Evolutionary conservation across 2,329 filamentous ascomycete species (phyloP).

Genomic region (Botryotinia calthae): DNA sequence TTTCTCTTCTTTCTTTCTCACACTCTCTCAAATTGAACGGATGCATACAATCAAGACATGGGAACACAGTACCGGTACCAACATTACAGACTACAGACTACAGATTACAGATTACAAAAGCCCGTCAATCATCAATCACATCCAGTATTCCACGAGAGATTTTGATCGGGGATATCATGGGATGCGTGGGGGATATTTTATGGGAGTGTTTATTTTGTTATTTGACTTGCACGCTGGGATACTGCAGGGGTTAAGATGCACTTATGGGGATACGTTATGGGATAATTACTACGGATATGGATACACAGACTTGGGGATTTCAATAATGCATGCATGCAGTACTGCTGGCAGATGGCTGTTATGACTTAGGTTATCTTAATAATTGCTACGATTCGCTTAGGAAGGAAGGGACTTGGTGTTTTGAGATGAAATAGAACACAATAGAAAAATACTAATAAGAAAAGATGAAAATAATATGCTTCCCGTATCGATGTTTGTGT

Average conservation of each 20-base stretch:
- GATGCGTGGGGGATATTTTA: not conserved
- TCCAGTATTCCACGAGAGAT: not conserved
- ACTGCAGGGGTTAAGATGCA: not conserved
- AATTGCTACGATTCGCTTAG: not conserved
- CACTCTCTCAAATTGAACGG: not conserved
- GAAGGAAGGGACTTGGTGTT: not conserved
- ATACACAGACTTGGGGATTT: not conserved
- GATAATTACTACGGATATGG: not conserved
- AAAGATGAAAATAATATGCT: not conserved
- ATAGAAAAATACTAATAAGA: not conserved
- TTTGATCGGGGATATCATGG: not conserved
- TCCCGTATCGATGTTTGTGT: not conserved
- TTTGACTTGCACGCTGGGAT: not conserved
- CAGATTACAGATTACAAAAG: not conserved
- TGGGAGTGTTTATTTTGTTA: not conserved
- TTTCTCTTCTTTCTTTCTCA: not conserved
- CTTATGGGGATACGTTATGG: not conserved
- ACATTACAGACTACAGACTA: not conserved
- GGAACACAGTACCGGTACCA: not conserved
- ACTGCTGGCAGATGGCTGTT: slow-evolving; percentile 6
- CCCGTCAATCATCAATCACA: not conserved
- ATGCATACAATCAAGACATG: not conserved
- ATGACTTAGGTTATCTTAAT: not conserved
- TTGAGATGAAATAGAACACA: not conserved
- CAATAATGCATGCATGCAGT: not conserved